These are phyloP conservation scores for Arachis hypogaea DNA, from an alignment of 306 rosid species.

Conservation along the genomic window DNA sequence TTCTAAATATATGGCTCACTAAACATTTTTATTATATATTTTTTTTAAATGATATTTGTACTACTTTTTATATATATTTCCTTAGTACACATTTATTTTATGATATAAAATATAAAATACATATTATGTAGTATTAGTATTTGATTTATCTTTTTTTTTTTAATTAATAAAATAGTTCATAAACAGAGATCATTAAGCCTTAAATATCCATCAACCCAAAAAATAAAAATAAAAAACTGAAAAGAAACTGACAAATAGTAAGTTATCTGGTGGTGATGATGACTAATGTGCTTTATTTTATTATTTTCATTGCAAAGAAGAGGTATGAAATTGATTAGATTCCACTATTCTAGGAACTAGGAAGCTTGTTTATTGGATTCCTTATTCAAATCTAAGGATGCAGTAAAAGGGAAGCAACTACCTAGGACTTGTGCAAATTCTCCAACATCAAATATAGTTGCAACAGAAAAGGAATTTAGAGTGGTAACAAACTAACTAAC, in stretches of 20 bases:
- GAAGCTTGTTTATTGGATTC: slow-evolving; percentile 43
- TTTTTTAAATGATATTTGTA: too few species aligned
- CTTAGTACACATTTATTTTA: too few species aligned
- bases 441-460: slow-evolving; percentile 32
- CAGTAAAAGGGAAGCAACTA: slow-evolving; percentile 27
- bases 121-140: too few species aligned
- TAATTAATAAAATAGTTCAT: too few species aligned
- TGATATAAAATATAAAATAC: too few species aligned
- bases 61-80: too few species aligned
- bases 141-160: too few species aligned
- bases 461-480: slow-evolving; percentile 37
- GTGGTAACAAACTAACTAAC: slow-evolving; percentile 7
- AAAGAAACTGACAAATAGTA: slow-evolving; percentile 25
- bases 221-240: neutral
- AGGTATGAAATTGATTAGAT: slow-evolving; percentile 33
- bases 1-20: neutral
- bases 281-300: neutral
- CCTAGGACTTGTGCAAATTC: slow-evolving; percentile 40
- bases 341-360: slow-evolving; percentile 13
- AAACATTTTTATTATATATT: too few species aligned
- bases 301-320: neutral
- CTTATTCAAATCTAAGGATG: slow-evolving; percentile 37
- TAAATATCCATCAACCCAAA: too few species aligned
- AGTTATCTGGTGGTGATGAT: neutral
- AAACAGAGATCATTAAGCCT: too few species aligned